Evolutionary conservation across 768 basidiomycete species (phyloP).

Genomic region (Kwoniella shandongensis): DNA sequence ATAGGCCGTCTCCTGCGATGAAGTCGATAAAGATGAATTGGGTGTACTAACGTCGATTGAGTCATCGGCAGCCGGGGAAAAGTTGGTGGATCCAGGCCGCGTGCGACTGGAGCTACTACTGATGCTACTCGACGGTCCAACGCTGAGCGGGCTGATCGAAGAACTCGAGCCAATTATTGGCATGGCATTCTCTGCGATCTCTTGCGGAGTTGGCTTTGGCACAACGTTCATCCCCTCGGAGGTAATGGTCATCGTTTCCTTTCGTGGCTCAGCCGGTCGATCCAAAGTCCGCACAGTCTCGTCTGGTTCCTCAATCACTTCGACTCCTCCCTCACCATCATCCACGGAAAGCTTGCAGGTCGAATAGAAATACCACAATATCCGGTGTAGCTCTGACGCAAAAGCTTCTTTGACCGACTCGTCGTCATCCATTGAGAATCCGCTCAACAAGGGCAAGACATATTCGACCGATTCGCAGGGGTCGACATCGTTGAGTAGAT

Average conservation of each 20-base stretch:
- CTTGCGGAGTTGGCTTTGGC: constrained; percentile 32
- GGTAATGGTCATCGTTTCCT: constrained; percentile 33
- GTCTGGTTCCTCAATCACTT: constrained; percentile 7
- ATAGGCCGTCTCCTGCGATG: constrained; percentile 26
- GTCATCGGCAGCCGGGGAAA: constrained; percentile 3
- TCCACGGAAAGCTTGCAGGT: constrained; percentile 69
- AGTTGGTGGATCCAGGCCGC: constrained; percentile 11
- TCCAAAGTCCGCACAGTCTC: not conserved
- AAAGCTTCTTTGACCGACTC: constrained; percentile 86
- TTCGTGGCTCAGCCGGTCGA: not conserved
- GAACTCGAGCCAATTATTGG: constrained; percentile 11
- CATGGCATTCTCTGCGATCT: constrained; percentile 20
- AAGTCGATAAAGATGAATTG: constrained; percentile 13
- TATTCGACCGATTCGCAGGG: constrained; percentile 90
- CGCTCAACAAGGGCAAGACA: constrained; percentile 82
- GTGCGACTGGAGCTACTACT: constrained; percentile 23
- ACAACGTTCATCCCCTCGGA: constrained; percentile 48
- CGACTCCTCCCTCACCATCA: constrained; percentile 44
- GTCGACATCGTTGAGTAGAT: constrained; percentile 69
- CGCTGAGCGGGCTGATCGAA: not conserved
- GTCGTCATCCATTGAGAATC: constrained; percentile 82
- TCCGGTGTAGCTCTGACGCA: constrained; percentile 70
- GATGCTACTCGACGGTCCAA: constrained; percentile 1
- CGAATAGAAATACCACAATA: constrained; percentile 89
- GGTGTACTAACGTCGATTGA: constrained; percentile 14